Base-by-base conservation (phyloP, 1,284 basidiomycete genomes). In the Apiotrichum laibachii region DNA sequence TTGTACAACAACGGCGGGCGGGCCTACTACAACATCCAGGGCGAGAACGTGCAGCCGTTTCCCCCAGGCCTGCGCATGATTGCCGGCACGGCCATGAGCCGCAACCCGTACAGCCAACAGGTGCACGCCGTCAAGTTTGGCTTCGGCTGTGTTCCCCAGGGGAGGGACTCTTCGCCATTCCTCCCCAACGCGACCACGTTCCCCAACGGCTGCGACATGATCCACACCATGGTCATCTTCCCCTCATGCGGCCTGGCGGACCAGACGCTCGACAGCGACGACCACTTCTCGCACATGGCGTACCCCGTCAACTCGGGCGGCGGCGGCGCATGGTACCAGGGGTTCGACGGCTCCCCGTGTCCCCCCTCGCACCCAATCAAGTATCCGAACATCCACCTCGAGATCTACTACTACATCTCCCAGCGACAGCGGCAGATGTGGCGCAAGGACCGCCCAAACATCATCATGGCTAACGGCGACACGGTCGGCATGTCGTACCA, bases 401-500 rank as follows among this genome's bases (percentile, higher is more conserved):
- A 80, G 55, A 77, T 75, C 54, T 31, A 34, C 33, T 34, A 53
- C 34, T 18, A 52, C 42, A n/a, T 60, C n/a, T 31, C 31, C 35
- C 34, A 53, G 15, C 7, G 16, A 15, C 39, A 42, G 46, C 35
- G 18, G 5, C 15, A 42, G n/a, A 39, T 40, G 22, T 56, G 54
- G 54, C 35, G 33, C 37, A 42, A 31, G 37, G 21, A 62, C 33
- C 35, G 9, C 26, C 22, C 18, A 34, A 52, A 45, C 45, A 39
- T 58, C 22, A 59, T 62, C 47, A 44, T 56, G 47, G 50, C 78
- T 33, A 77, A 76, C 59, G 79, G 79, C 48, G 79, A 79, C 59
- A 71, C 71, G 2, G 75, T 73, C 53, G 78, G 76, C 47, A 70
- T 72, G 55, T 72, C 73, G 53, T 66, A 75, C 55, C 78, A 79